phyloP scores from a whole-genome alignment of 1,284 basidiomycete species.

The Cerioporus squamosus region DNA sequence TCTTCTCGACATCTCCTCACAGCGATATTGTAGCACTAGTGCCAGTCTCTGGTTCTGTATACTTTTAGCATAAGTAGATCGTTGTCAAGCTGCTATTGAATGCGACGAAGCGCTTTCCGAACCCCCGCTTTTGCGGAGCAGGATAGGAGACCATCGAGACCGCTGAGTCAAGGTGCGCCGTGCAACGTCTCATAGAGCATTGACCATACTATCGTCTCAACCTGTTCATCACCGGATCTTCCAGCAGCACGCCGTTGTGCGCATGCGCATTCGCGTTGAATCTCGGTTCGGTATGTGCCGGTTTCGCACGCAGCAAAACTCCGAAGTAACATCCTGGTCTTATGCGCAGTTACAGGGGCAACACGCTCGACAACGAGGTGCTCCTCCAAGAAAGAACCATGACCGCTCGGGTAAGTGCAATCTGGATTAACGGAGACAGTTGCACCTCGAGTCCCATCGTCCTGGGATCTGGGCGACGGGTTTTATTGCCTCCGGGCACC shows the following conservation, averaged over 20 bases:
- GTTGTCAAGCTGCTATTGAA: no score
- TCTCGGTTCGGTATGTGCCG: background rate
- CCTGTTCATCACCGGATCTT: no score
- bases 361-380: constrained; percentile 5
- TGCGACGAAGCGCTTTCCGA: background rate
- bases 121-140: no score
- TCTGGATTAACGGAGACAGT: constrained; percentile 1
- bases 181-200: no score
- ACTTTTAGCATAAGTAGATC: background rate
- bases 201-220: no score
- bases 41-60: background rate
- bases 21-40: constrained; percentile 3
- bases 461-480: background rate
- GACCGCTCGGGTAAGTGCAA: constrained; percentile 11
- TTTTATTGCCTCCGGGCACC: background rate
- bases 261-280: no score
- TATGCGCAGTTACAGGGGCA: background rate
- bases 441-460: constrained; percentile 2
- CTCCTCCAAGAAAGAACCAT: background rate
- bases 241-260: no score
- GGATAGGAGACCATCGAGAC: background rate
- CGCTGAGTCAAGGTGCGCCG: no score
- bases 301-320: background rate
- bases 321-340: background rate
- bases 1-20: background rate